These are phyloP conservation scores for Beauveria pseudobassiana DNA, from an alignment of 2,329 filamentous ascomycete species.

Conservation along the genomic window DNA sequence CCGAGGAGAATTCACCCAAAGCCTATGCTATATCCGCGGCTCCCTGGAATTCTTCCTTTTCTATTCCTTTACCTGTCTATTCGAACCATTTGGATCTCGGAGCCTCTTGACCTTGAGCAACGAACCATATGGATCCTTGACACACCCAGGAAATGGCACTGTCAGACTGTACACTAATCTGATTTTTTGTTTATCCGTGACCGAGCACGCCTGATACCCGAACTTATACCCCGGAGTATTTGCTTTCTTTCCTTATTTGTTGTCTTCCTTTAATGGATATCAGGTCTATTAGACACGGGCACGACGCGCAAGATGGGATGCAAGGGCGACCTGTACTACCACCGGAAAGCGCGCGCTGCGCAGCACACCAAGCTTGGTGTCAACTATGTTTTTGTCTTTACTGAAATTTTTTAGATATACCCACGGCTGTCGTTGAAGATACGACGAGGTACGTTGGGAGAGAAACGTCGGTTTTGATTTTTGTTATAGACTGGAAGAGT, in stretches of 20 bases:
- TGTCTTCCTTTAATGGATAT: constrained; percentile 14
- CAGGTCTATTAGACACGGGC: constrained; percentile 8
- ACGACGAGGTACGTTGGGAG: constrained; percentile 5
- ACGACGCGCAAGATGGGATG: constrained; percentile 10
- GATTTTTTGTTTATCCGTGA: constrained; percentile 18
- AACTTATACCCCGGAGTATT: constrained; percentile 18
- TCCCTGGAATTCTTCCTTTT: constrained; percentile 12
- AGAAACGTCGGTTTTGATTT: constrained; percentile 3
- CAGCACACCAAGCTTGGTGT: constrained; percentile 3
- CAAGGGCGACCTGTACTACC: constrained; percentile 26
- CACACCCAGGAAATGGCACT: constrained; percentile 18
- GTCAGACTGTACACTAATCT: constrained; percentile 23
- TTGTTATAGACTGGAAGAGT: constrained; percentile 10
- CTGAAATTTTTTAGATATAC: constrained; percentile 27
- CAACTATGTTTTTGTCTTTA: constrained; percentile 16
- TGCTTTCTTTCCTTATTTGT: constrained; percentile 20
- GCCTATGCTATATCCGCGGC: constrained; percentile 1
- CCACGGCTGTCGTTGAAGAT: constrained; percentile 14
- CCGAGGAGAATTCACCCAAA: constrained; percentile 1
- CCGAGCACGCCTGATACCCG: constrained; percentile 9
- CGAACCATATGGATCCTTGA: constrained; percentile 15
- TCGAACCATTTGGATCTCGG: constrained; percentile 7
- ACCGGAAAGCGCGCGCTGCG: constrained; percentile 7
- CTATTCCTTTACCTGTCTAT: constrained; percentile 15
- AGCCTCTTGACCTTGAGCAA: constrained; percentile 15